These are phyloP conservation scores for Diplodia mutila DNA, from an alignment of 2,329 filamentous ascomycete species.

Conservation along the genomic window DNA sequence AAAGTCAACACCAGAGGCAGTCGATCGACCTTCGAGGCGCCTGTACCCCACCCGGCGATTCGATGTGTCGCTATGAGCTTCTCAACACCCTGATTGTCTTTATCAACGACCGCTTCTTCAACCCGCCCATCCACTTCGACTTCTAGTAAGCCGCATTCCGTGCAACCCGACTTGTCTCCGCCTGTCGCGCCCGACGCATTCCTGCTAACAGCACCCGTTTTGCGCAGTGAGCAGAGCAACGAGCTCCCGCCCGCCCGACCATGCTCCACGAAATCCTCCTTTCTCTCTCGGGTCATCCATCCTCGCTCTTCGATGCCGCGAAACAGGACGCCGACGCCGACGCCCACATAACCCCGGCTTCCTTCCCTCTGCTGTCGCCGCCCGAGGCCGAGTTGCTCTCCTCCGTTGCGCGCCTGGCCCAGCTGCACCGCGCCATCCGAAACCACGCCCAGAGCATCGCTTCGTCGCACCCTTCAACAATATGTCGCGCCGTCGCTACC, in stretches of 20 bases:
- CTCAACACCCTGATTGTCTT: slow-evolving; percentile 40
- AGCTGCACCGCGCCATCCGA: slow-evolving; percentile 74
- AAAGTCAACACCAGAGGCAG: slow-evolving; percentile 4
- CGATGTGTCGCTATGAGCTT: slow-evolving; percentile 45
- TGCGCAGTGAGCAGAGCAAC: slow-evolving; percentile 26
- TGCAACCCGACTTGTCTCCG: slow-evolving; percentile 25
- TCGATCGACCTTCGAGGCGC: background rate
- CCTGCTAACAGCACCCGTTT: background rate
- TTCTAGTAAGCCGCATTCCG: slow-evolving; percentile 20
- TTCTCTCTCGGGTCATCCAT: slow-evolving; percentile 91
- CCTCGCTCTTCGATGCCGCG: slow-evolving; percentile 73
- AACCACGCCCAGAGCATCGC: slow-evolving; percentile 69
- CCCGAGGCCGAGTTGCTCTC: slow-evolving; percentile 81
- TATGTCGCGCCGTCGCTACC: slow-evolving; percentile 85
- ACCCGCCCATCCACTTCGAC: slow-evolving; percentile 25
- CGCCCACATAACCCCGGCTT: slow-evolving; percentile 8
- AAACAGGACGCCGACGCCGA: slow-evolving; percentile 30
- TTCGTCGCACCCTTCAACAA: slow-evolving; percentile 72
- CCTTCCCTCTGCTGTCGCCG: slow-evolving; percentile 64
- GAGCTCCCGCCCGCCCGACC: slow-evolving; percentile 27
- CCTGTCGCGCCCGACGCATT: slow-evolving; percentile 10
- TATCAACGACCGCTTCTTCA: slow-evolving; percentile 32
- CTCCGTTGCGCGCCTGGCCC: slow-evolving; percentile 75
- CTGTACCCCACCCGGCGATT: slow-evolving; percentile 5
- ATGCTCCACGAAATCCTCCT: slow-evolving; percentile 99